Base-by-base conservation (phyloP, 2,329 filamentous ascomycete genomes). In the Trichoderma koningiopsis region DNA sequence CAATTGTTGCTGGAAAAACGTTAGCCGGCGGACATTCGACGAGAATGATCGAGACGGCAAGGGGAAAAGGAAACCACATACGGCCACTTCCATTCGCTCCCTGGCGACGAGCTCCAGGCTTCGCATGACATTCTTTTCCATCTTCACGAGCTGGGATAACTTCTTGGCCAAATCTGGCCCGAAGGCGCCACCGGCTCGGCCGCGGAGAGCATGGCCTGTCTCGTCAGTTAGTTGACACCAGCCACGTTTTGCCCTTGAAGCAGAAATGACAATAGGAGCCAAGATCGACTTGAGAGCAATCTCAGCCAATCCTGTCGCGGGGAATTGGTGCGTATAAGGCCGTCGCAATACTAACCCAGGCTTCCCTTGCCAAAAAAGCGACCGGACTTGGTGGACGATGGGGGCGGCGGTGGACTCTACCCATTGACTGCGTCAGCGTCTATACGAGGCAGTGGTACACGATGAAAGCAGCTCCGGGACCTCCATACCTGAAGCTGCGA, bases 111-210 rank as follows among this genome's bases (percentile, higher is more conserved):
- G 87, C 80, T 99, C 96, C 87, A 98, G 90, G 80, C 94, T 97
- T 81, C 96, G 93, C 96, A 99, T 99, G 69, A 97, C 93, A 79
- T 99, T 98, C 90, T 99, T 99, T 85, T 99, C 96, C 96, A 99
- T 99, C 89, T 99, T 99, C 72, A 99, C 96, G 65, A 99, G 88
- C 84, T 97, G 93, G 52, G 94, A 93, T 72, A 99, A 90, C 88
- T 99, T 99, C 88, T 97, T 97, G 70, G 96, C 92, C 70, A 99
- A 90, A 77, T 99, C 96, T 69, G 94, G 88, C 72, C 88, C 88
- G 73, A 93, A 94, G 75, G 91, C 90, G 74, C 92, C 92, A 72
- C 92, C 91, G 55, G 90, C 87, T 77, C 91, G 91, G 78, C 89
- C 87, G 75, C 92, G 88, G 79, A 94, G 88, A 71, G 87, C 86